Percentiles rank a stretch among this genome's conserved stretches.
These are phyloP conservation scores for Mortierella sp. DNA, from an alignment of 371 early-diverging fungal genomes.

Conservation along the genomic window DNA sequence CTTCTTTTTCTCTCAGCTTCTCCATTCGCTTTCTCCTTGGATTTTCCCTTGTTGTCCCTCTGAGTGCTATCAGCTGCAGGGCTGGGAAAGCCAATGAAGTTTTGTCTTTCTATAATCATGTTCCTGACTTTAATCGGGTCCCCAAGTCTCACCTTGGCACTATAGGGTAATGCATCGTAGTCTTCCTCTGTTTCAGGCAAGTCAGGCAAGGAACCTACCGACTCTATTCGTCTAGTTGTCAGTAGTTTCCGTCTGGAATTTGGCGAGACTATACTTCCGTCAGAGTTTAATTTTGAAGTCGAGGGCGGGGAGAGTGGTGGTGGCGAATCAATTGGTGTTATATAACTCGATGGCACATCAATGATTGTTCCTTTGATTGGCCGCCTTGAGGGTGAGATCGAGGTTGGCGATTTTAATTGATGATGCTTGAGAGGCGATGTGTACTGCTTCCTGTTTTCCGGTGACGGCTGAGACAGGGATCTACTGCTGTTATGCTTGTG, in stretches of 20 bases:
- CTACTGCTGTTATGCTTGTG: too few species aligned
- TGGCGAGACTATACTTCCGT: not conserved
- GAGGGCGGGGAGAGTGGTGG: not conserved
- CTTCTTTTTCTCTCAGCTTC: not conserved
- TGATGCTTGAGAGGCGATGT: not conserved
- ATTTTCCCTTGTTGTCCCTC: not conserved
- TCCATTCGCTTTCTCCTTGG: not conserved
- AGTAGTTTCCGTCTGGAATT: not conserved
- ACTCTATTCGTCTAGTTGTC: not conserved
- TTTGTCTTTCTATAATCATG: conserved; percentile 10
- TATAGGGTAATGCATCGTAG: conserved; percentile 7
- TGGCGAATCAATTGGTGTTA: not conserved
- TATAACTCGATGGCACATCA: not conserved
- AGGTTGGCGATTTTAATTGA: not conserved
- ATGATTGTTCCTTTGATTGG: not conserved
- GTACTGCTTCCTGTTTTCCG: not conserved
- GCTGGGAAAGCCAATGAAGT: not conserved
- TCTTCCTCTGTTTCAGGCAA: conserved; percentile 15
- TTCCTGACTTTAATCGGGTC: not conserved
- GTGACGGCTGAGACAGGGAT: not conserved
- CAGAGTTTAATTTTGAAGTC: not conserved
- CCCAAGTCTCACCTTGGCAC: conserved; percentile 14
- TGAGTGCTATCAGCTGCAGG: not conserved
- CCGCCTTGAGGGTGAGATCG: not conserved
- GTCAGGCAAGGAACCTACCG: conserved; percentile 3